Conservation (phyloP, 2,329 filamentous ascomycete species). For the Arthrobotrys entomopaga region DNA sequence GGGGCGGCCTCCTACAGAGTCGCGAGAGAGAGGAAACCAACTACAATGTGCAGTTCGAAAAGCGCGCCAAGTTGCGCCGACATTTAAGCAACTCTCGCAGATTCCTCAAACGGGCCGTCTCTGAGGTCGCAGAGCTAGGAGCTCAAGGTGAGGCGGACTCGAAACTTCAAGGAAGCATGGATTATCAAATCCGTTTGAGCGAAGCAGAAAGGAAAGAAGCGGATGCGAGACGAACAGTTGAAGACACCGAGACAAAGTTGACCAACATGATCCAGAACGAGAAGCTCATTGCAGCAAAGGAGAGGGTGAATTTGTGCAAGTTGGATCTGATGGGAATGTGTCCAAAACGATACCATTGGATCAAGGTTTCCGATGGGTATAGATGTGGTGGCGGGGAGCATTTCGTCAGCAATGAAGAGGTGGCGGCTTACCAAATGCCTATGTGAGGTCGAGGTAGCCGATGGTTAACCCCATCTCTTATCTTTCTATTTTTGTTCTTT, state of each 20-base stretch:
- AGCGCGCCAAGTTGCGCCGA: conserved; percentile 68
- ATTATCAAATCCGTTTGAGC: neutral
- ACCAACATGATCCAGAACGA: conserved; percentile 58
- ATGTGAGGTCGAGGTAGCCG: neutral
- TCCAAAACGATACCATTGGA: conserved; percentile 70
- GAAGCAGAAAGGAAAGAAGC: neutral
- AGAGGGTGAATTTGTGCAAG: conserved; percentile 62
- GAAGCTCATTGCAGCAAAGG: conserved; percentile 34
- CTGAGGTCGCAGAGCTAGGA: neutral
- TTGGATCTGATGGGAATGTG: conserved; percentile 69
- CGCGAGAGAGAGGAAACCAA: conserved; percentile 2
- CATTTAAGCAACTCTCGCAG: conserved; percentile 54
- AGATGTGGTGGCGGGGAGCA: conserved; percentile 72
- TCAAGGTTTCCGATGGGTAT: conserved; percentile 70
- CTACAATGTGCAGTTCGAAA: conserved; percentile 55
- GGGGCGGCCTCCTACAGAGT: conserved; percentile 61
- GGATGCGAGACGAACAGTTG: neutral
- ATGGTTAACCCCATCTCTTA: neutral
- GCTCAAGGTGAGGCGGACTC: neutral
- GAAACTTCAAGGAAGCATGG: neutral
- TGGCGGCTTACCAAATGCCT: conserved; percentile 7
- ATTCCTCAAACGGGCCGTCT: conserved; percentile 58
- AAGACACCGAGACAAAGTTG: conserved; percentile 10
- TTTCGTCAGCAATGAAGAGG: conserved; percentile 62
- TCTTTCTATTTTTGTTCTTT: neutral